phyloP scores from a whole-genome alignment of 2,329 filamentous ascomycete species.

The Lachnellula arida region DNA sequence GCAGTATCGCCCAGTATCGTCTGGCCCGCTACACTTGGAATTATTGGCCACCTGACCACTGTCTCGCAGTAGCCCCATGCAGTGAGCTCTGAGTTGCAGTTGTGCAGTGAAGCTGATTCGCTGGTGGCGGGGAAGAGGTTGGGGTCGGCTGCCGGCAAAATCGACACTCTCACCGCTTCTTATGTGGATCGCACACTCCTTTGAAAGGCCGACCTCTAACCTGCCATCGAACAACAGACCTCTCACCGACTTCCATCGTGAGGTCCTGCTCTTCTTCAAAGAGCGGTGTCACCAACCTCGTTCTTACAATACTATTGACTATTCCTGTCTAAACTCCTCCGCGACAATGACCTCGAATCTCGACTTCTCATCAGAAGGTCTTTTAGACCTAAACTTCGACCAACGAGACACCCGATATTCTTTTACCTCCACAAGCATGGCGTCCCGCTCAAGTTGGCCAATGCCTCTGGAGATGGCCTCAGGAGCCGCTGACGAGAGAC shows the following conservation, averaged over 20 bases:
- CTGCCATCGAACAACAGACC: slow-evolving; percentile 20
- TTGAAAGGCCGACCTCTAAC: slow-evolving; percentile 16
- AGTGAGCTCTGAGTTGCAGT: slow-evolving; percentile 14
- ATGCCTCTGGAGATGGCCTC: slow-evolving; percentile 32
- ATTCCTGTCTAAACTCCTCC: slow-evolving; percentile 27
- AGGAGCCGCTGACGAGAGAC: slow-evolving; percentile 29
- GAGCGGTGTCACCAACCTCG: slow-evolving; percentile 32
- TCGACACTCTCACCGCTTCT: slow-evolving; percentile 26
- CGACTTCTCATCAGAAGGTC: slow-evolving; percentile 59
- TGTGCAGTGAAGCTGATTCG: slow-evolving; percentile 17
- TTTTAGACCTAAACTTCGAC: slow-evolving; percentile 59
- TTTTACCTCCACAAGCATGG: slow-evolving; percentile 39
- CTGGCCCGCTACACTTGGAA: neutral
- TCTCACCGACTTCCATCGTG: slow-evolving; percentile 31
- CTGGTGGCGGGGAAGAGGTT: slow-evolving; percentile 12
- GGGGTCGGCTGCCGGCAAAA: slow-evolving; percentile 6
- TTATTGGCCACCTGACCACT: slow-evolving; percentile 21
- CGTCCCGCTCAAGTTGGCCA: slow-evolving; percentile 33
- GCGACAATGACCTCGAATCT: slow-evolving; percentile 48
- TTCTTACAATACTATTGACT: slow-evolving; percentile 43
- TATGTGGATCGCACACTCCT: slow-evolving; percentile 18
- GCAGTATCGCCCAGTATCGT: neutral
- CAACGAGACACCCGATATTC: slow-evolving; percentile 50
- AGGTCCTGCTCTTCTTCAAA: slow-evolving; percentile 29
- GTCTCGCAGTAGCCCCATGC: slow-evolving; percentile 18